Conservation (phyloP, 2,329 filamentous ascomycete genomes). For the Chalara sp. region DNA sequence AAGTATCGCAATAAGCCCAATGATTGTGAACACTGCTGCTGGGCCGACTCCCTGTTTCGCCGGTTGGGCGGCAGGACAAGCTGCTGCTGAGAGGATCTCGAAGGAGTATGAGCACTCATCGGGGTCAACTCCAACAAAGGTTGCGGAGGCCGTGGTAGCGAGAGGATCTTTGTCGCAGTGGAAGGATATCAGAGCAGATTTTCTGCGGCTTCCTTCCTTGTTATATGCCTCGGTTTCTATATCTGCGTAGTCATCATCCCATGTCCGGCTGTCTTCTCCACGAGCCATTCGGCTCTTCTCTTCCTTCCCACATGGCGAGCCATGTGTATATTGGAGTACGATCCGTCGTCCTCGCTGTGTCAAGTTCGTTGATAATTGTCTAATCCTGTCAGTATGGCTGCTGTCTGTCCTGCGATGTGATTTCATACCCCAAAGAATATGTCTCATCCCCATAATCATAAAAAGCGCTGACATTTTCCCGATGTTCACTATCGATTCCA, state of each 20-base stretch:
- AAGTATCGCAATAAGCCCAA: conserved; percentile 66
- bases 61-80: conserved; percentile 63
- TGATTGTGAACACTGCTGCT: conserved; percentile 79
- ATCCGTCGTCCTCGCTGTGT: conserved; percentile 64
- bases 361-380: conserved; percentile 29
- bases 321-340: conserved; percentile 69
- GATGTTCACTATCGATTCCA: conserved; percentile 54
- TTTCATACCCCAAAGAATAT: conserved; percentile 67
- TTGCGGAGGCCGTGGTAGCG: conserved; percentile 60
- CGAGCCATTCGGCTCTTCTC: conserved; percentile 27
- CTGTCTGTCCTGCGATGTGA: not conserved
- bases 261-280: conserved; percentile 10
- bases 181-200: conserved; percentile 86
- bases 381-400: not conserved
- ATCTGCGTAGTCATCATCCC: conserved; percentile 28
- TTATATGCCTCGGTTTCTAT: conserved; percentile 17
- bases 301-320: conserved; percentile 61
- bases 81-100: conserved; percentile 78
- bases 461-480: conserved; percentile 73
- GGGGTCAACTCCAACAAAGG: conserved; percentile 75
- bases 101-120: conserved; percentile 96
- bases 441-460: conserved; percentile 60
- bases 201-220: conserved; percentile 38
- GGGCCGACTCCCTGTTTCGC: conserved; percentile 67
- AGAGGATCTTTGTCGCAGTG: conserved; percentile 82